Conservation (phyloP, 345 rosid genomes). For the Barbarea vulgaris region DNA sequence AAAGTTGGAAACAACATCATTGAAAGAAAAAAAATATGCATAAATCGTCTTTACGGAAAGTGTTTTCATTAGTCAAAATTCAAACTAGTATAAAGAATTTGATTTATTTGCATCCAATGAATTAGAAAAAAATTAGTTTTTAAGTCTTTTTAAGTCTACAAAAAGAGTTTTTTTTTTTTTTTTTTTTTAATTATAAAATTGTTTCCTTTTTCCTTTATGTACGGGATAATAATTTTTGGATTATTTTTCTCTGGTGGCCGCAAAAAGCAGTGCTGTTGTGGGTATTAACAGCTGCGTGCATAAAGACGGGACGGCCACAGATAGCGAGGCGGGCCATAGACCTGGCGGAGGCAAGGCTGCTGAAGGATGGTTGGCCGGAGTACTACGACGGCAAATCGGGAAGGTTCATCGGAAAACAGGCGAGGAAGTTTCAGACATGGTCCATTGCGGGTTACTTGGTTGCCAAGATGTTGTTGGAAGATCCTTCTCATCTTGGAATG, state of each 20-base stretch:
- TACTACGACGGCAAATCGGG: conserved; percentile 69
- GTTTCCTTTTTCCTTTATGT: background rate
- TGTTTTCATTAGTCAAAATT: conserved; percentile 16
- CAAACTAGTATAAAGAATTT: conserved; percentile 1
- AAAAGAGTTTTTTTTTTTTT: background rate
- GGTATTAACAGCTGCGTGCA: conserved; percentile 68
- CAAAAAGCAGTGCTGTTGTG: conserved; percentile 59
- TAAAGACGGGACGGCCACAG: conserved; percentile 70
- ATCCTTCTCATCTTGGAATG: conserved; percentile 71
- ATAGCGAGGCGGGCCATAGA: conserved; percentile 65
- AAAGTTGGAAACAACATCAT: conserved; percentile 18
- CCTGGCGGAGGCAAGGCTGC: conserved; percentile 51
- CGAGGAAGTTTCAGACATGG: conserved; percentile 74
- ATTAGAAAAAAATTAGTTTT: background rate
- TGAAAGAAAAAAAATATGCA: background rate
- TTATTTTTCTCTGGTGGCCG: background rate
- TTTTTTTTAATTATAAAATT: background rate
- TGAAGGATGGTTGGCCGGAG: conserved; percentile 73
- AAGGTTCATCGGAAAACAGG: conserved; percentile 60
- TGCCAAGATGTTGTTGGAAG: conserved; percentile 70
- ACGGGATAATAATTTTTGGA: background rate
- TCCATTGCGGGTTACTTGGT: conserved; percentile 69
- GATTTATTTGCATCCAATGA: conserved; percentile 6
- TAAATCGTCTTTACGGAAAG: conserved; percentile 23
- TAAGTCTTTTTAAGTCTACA: background rate